phyloP scores from a whole-genome alignment of 2,329 filamentous ascomycete species.

The Scedosporium apiospermum region DNA sequence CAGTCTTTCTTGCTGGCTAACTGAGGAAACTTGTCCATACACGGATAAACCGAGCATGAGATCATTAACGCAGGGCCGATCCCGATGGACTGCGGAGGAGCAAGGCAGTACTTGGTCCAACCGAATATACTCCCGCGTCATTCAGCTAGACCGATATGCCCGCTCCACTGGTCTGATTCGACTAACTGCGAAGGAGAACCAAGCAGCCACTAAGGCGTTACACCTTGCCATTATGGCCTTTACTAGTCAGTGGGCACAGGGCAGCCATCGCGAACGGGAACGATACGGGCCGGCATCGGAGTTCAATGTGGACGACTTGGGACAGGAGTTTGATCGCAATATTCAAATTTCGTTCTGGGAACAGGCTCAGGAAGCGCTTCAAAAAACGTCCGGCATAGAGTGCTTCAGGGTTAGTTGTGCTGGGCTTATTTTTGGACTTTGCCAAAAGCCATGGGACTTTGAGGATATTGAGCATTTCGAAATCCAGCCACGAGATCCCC shows the following conservation, averaged over 20 bases:
- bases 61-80: background rate
- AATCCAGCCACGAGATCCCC: background rate
- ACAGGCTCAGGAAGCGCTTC: constrained; percentile 24
- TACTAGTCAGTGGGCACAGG: constrained; percentile 40
- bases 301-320: constrained; percentile 12
- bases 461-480: constrained; percentile 1
- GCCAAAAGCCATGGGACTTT: constrained; percentile 19
- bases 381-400: constrained; percentile 24
- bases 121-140: constrained; percentile 38
- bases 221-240: constrained; percentile 42
- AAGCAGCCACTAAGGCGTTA: constrained; percentile 33
- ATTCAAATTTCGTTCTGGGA: constrained; percentile 28
- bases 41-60: background rate
- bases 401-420: constrained; percentile 27
- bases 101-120: constrained; percentile 34
- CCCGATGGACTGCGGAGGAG: constrained; percentile 14
- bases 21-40: constrained; percentile 43
- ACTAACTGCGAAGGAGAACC: constrained; percentile 30
- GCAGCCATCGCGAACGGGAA: constrained; percentile 18
- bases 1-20: constrained; percentile 43
- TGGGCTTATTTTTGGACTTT: constrained; percentile 26
- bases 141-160: constrained; percentile 35
- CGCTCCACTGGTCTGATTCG: constrained; percentile 27
- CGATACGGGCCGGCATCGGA: constrained; percentile 7
- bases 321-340: constrained; percentile 26